Evolutionary conservation across 352 stramenopile genomes (phyloP), one percentile per base, ranked within the genome.

Genomic region (Aphanomyces euteiches): DNA sequence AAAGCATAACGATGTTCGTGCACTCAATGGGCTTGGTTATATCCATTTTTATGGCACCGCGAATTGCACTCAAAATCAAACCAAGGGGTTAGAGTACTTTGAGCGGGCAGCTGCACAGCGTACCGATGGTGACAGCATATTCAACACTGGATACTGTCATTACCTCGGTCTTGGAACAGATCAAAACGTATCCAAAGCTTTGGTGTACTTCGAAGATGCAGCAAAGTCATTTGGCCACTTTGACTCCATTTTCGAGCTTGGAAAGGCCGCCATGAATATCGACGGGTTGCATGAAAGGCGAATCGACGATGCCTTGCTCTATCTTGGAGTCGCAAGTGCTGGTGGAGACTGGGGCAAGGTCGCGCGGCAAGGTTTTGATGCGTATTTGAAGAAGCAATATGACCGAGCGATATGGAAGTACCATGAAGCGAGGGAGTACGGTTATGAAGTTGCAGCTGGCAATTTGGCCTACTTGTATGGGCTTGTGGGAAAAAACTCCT

Each of bases 11-110:
- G 76, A 95, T 50, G 87, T 89, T 2, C 78, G 86, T 19, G 90
- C 89, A 8, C 73, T 97, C 5, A 97, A 97, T 48, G 90, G 90
- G 2, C 78, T 97, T 12, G 90, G 90, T 0, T 97, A 95, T 66
- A 82, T 96, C 13, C 85, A 97, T 67, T 97, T 96, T 58, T 79
- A 95, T 56, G 90, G 90, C 28, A 83, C 71, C 1, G 75, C 84
- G 8, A 83, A 84, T 8, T 64, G 94, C 21, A 17, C 48, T 0
- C 77, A 91, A 69, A 96, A 97, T 77, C 84, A 90, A 63, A 85
- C 83, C 7, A 74, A 79, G 53, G 90, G 89, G 21, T 79, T 96
- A 12, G 76, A 82, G 60, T 88, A 87, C 47, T 97, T 97, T 75
- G 79, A 95, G 63, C 75, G 77, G 43, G 88, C 90, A n/a, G 88